Evolutionary conservation across 2,329 filamentous ascomycete genomes (phyloP), one percentile per base, ranked within the genome.

Genomic region (Lachnellula hyalina): DNA sequence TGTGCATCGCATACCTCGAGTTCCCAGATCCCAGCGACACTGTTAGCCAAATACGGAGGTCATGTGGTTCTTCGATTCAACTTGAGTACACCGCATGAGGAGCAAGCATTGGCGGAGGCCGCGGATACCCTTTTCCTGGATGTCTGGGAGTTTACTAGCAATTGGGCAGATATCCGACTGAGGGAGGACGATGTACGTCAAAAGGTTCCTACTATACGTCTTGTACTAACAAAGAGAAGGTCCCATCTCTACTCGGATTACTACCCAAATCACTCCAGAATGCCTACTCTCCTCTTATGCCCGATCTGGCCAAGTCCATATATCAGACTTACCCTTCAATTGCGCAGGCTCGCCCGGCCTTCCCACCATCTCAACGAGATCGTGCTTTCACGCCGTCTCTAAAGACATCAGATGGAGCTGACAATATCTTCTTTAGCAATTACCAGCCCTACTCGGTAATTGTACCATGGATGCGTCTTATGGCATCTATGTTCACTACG

Each of bases 61-160:
- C 86, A 96, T 71, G 79, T 96, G n/a, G 90, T 99, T 15, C 75
- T 97, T 59, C 85, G 94, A 40, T 96, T 97, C 78, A 90, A 87
- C 66, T 75, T 96, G 53, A 85, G 80, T 58, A 84, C 81, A 25
- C 71, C 77, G 3, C 78, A 84, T 19, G 89, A 96, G 67, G 85
- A 89, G 55, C 72, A 74, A 35, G 86, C 86, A 1, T 75, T 96
- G 53, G 80, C 85, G n/a, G 81, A 87, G 54, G 90, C 90, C 3
- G 79, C 85, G 0, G 80, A 87, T 57, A 82, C 84, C 17, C 79
- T 96, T 23, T 87, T 94, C 64, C 77, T 97, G 42, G 94, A 99
- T 68, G 82, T 97, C 1, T 99, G 94, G 94, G 86, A 89, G 21
- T 90, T 89, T 63, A 88, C 86, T 5, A 77, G 84, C 17, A 81